A percentile compares a stretch with the other conserved stretches of the same genome.
Evolutionary conservation across 371 early-diverging fungal genomes (phyloP).

Genomic region (Phascolomyces articulosus): DNA sequence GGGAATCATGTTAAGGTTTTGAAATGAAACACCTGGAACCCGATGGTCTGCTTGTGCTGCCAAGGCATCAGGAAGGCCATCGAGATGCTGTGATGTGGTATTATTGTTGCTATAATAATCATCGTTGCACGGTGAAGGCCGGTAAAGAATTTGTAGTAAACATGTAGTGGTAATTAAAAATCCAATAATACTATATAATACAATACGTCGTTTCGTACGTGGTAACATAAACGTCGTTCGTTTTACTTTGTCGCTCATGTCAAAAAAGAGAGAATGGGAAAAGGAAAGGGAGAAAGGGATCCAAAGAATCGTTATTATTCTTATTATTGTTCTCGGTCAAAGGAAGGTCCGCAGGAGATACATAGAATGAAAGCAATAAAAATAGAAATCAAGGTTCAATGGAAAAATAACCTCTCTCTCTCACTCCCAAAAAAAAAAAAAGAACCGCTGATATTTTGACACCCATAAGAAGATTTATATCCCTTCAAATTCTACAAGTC

Average conservation of each 20-base stretch:
- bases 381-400: no score
- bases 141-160: background rate
- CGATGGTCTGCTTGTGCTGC: background rate
- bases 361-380: no score
- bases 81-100: background rate
- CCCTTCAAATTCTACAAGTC: no score
- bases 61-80: conserved; percentile 9
- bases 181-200: background rate
- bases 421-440: no score
- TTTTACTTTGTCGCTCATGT: conserved; percentile 8
- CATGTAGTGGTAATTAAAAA: background rate
- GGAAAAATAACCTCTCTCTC: no score
- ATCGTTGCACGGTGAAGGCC: background rate
- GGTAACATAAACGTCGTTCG: background rate
- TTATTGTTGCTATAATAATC: background rate
- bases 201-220: conserved; percentile 3
- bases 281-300: conserved; percentile 1
- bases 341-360: no score
- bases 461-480: no score
- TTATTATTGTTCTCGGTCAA: no score
- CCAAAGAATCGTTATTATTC: background rate
- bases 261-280: background rate
- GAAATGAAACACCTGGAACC: conserved; percentile 8
- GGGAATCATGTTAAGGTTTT: conserved; percentile 10
- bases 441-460: no score